Base-by-base conservation (phyloP, 345 rosid species). In the Salix caprea region DNA sequence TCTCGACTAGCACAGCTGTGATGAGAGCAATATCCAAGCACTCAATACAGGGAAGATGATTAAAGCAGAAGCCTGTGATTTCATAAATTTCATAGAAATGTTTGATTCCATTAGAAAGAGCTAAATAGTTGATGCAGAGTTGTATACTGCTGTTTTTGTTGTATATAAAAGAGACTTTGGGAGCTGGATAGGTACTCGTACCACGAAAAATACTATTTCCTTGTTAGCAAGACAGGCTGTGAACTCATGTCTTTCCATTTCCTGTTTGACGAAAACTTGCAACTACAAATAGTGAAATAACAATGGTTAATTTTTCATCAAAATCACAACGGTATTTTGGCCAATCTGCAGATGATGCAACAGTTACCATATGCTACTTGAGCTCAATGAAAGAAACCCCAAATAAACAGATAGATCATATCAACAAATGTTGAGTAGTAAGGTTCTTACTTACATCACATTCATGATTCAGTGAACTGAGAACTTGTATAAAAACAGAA, bases 151-250 rank as follows among this genome's bases (percentile, higher is more conserved):
- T 11, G 34, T 26, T 13, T 26, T 62, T 26, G 32, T 28, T 62
- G 26, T 24, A 62, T 60, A 30, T 24, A 28, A 62, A 62, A 62
- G 66, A 9, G 28, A 28, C 23, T 26, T 14, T 6, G 6, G 66
- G 18, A 18, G 48, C 21, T 28, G 56, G 26, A 13, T 42, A 34
- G 4, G 12, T 16, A 69, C 37, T 23, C 85, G 23, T 91, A 91
- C 98, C 93, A 92, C 75, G 72, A 92, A 85, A 84, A 92, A 92
- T 74, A 91, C 89, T 30, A 92, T 70, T 82, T 92, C 94, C 76
- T 76, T 67, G 69, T 87, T 91, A 19, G 87, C 94, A 14, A 92
- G 78, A 34, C 84, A 75, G 21, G 91, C 90, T 34, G 91, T 91
- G 74, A 92, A 56, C 75, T 88, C 85, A 39, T 81, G 87, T 80